phyloP scores from a whole-genome alignment of 2,329 filamentous ascomycete genomes.

The Neurospora sp. region DNA sequence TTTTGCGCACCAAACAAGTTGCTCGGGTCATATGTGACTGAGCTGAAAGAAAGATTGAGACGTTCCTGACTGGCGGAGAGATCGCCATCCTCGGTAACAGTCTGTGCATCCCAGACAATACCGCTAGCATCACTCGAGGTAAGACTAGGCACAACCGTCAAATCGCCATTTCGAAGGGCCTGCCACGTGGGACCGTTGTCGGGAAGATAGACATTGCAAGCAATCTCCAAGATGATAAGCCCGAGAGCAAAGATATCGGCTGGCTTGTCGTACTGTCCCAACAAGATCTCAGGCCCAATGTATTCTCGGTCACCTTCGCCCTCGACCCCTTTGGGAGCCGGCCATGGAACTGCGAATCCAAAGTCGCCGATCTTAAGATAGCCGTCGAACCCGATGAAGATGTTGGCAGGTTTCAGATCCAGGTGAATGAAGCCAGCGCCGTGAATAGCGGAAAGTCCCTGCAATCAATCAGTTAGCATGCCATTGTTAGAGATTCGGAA shows the following conservation, averaged over 20 bases:
- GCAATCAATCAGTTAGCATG: not conserved
- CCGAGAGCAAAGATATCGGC: slow-evolving; percentile 91
- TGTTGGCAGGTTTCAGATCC: slow-evolving; percentile 76
- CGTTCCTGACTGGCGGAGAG: slow-evolving; percentile 2
- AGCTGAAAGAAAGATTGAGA: not conserved
- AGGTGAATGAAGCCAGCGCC: slow-evolving; percentile 77
- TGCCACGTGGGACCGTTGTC: slow-evolving; percentile 91
- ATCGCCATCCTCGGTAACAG: slow-evolving; percentile 46
- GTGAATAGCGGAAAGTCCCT: slow-evolving; percentile 88
- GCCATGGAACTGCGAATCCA: slow-evolving; percentile 70
- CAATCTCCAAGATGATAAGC: slow-evolving; percentile 88
- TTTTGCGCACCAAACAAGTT: slow-evolving; percentile 37
- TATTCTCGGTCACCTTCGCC: slow-evolving; percentile 95
- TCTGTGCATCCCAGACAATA: slow-evolving; percentile 64
- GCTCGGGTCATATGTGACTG: slow-evolving; percentile 24
- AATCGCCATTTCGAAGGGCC: slow-evolving; percentile 77
- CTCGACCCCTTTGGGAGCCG: slow-evolving; percentile 66
- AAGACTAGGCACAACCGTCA: slow-evolving; percentile 78
- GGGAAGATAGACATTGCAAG: slow-evolving; percentile 84
- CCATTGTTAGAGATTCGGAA: not conserved
- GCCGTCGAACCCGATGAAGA: slow-evolving; percentile 73
- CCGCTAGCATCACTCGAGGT: slow-evolving; percentile 68
- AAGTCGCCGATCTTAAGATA: slow-evolving; percentile 81
- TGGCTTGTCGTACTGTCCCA: slow-evolving; percentile 77
- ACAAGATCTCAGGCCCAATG: slow-evolving; percentile 85